Conservation (phyloP, 139 green algal genomes). For the Ostreobium quekettii region DNA sequence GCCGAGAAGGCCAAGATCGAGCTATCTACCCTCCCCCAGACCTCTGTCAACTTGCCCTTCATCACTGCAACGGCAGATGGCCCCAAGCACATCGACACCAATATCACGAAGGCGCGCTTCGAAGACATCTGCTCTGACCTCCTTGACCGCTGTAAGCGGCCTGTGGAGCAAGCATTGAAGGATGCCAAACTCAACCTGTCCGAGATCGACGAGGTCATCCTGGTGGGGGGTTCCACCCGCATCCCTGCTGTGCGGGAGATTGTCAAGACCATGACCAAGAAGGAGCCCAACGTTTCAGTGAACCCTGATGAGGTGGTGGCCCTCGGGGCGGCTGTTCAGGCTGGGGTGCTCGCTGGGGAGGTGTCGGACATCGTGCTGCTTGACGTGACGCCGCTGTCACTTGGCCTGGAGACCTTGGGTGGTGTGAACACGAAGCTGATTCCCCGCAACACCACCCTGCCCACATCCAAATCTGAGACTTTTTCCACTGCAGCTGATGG, state of each 20-base stretch:
- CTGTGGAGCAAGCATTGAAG: constrained; percentile 84
- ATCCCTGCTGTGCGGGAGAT: constrained; percentile 93
- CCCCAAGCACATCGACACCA: constrained; percentile 98
- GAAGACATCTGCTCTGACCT: constrained; percentile 93
- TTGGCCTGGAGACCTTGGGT: constrained; percentile 95
- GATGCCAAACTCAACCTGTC: constrained; percentile 86
- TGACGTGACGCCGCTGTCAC: constrained; percentile 91
- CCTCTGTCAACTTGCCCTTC: constrained; percentile 94
- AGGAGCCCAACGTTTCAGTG: constrained; percentile 93
- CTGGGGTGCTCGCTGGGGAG: constrained; percentile 62
- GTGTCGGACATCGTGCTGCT: constrained; percentile 95
- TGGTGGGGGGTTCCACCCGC: constrained; percentile 93
- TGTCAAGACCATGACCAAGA: constrained; percentile 81
- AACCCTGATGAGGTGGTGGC: constrained; percentile 99
- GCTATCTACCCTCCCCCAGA: constrained; percentile 73
- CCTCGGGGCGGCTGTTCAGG: constrained; percentile 94
- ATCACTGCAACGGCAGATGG: constrained; percentile 97
- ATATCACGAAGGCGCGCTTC: constrained; percentile 79
- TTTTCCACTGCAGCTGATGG: constrained; percentile 96
- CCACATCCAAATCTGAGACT: constrained; percentile 90
- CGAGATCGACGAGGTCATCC: constrained; percentile 82
- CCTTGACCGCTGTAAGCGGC: constrained; percentile 74
- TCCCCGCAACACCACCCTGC: constrained; percentile 93
- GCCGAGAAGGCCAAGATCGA: constrained; percentile 99
- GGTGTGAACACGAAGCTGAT: constrained; percentile 98